Percentiles rank a stretch among this genome's conserved stretches.
These are phyloP conservation scores for Gleditsia sinensis DNA, from an alignment of 306 rosid species.

Conservation along the genomic window DNA sequence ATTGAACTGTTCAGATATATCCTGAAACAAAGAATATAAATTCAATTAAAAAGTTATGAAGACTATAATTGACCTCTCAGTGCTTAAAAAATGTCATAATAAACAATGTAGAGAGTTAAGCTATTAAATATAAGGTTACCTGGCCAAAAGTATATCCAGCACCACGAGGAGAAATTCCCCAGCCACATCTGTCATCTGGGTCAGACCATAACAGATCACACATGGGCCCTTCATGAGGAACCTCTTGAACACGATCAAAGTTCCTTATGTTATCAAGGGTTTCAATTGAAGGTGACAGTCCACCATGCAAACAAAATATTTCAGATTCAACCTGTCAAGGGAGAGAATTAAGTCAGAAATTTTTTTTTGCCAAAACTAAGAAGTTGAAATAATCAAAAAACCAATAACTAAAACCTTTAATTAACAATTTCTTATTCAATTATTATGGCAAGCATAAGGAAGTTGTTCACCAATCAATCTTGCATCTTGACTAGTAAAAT, in stretches of 20 bases:
- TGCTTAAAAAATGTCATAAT: neutral
- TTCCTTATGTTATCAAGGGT: constrained; percentile 74
- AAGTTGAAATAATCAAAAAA: constrained; percentile 7
- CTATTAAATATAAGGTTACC: constrained; percentile 40
- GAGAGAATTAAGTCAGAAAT: constrained; percentile 5
- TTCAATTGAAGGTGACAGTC: constrained; percentile 82
- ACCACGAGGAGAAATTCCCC: constrained; percentile 95
- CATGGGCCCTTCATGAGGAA: constrained; percentile 91
- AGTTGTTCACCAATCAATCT: neutral
- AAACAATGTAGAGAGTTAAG: neutral
- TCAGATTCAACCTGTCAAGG: constrained; percentile 76
- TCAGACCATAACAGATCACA: constrained; percentile 89
- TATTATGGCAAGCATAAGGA: neutral
- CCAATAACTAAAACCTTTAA: neutral
- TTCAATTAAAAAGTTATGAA: neutral
- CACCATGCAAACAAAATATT: constrained; percentile 87
- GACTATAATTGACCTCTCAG: neutral
- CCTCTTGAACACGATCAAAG: constrained; percentile 90
- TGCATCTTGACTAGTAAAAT: neutral
- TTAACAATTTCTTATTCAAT: neutral
- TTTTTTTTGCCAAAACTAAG: too few relatives aligned
- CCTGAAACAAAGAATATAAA: constrained; percentile 47
- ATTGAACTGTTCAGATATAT: constrained; percentile 84
- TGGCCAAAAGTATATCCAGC: constrained; percentile 89
- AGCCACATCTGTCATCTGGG: constrained; percentile 88